These are phyloP conservation scores for Dictyostelium firmibasis DNA, from an alignment of 78 protist species.

Conservation along the genomic window DNA sequence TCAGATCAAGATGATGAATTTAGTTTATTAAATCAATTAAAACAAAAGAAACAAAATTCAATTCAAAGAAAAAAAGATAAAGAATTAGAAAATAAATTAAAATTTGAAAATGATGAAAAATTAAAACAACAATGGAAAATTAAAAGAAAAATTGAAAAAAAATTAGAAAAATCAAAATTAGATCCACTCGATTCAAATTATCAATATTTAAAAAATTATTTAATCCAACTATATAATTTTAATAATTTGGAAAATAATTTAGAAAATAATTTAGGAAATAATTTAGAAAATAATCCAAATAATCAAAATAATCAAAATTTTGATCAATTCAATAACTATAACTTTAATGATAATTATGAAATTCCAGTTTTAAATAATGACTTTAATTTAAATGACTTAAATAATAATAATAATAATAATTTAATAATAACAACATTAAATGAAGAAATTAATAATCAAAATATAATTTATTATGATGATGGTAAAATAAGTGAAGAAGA, in stretches of 20 bases:
- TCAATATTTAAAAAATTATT: not conserved
- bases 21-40: not conserved
- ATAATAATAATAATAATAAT: not conserved
- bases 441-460: not conserved
- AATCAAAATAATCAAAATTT: not conserved
- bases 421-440: too few relatives aligned
- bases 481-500: not conserved
- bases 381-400: not conserved
- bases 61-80: not conserved
- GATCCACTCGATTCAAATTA: not conserved
- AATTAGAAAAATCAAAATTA: not conserved
- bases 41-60: not conserved
- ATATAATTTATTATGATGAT: not conserved
- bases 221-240: not conserved
- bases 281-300: too few relatives aligned
- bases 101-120: not conserved
- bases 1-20: not conserved
- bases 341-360: not conserved
- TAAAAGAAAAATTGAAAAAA: not conserved
- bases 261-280: not conserved
- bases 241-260: not conserved
- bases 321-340: not conserved
- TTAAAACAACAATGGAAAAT: not conserved
- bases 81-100: not conserved
- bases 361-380: conserved; percentile 19